phyloP scores from a whole-genome alignment of 345 rosid species.

The Melaleuca quinquenervia region DNA sequence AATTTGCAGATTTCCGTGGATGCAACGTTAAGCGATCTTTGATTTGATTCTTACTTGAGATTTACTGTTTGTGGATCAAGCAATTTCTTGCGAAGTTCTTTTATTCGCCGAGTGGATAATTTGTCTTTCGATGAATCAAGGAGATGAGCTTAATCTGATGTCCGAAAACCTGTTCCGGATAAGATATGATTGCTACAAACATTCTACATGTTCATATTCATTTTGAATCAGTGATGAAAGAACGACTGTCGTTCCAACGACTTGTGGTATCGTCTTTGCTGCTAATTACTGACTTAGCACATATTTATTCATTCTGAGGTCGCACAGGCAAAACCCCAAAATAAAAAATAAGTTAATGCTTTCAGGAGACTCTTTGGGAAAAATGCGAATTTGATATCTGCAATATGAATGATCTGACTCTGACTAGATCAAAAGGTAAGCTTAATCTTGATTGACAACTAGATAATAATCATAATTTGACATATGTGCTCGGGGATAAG shows the following conservation, averaged over 20 bases:
- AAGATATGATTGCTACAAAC: background rate
- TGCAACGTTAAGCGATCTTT: background rate
- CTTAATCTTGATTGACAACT: background rate
- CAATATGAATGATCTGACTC: background rate
- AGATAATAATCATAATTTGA: background rate
- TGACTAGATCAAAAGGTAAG: background rate
- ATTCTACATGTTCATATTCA: background rate
- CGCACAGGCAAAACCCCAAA: background rate
- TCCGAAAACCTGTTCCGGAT: background rate
- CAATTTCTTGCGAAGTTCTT: background rate
- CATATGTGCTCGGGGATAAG: too few relatives aligned
- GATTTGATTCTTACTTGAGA: background rate
- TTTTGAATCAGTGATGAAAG: background rate
- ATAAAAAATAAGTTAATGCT: background rate
- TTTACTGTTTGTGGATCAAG: background rate
- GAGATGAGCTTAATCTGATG: background rate
- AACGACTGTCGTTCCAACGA: background rate
- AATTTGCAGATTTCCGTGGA: background rate
- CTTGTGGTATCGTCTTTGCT: background rate
- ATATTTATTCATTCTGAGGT: background rate
- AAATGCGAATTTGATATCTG: background rate
- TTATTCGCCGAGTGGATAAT: background rate
- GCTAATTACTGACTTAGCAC: background rate
- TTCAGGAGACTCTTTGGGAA: background rate
- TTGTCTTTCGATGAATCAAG: background rate